Conservation (phyloP, 73 alveolate genomes). For the Tetrahymena borealis region DNA sequence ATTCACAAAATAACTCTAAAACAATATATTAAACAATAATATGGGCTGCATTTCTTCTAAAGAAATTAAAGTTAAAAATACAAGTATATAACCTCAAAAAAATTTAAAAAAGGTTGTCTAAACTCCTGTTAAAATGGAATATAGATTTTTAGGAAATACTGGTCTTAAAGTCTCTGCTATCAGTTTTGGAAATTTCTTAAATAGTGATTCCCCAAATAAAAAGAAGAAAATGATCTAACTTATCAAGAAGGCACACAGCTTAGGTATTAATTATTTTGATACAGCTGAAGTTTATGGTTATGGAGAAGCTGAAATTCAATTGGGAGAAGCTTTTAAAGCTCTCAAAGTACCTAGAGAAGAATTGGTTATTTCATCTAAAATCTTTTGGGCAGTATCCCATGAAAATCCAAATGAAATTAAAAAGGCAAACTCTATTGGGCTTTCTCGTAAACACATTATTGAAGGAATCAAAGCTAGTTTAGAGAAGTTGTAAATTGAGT, state of each 20-base stretch:
- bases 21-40: too few species aligned
- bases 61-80: too few species aligned
- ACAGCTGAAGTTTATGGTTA: constrained; percentile 90
- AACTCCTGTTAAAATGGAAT: constrained; percentile 52
- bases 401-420: constrained; percentile 43
- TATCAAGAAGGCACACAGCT: constrained; percentile 18
- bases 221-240: constrained; percentile 23
- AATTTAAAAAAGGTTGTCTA: too few species aligned
- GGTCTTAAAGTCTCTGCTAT: constrained; percentile 84
- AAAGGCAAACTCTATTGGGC: constrained; percentile 49
- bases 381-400: constrained; percentile 57
- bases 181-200: constrained; percentile 74
- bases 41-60: too few species aligned
- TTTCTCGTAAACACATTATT: constrained; percentile 81
- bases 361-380: constrained; percentile 74
- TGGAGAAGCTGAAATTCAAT: constrained; percentile 61
- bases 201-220: neutral
- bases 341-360: constrained; percentile 48
- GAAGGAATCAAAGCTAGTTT: constrained; percentile 75
- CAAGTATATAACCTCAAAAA: too few species aligned
- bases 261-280: neutral
- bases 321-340: constrained; percentile 53
- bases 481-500: constrained; percentile 68
- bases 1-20: too few species aligned
- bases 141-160: constrained; percentile 80